Base-by-base conservation (phyloP, 345 rosid genomes). In the Salix caprea region DNA sequence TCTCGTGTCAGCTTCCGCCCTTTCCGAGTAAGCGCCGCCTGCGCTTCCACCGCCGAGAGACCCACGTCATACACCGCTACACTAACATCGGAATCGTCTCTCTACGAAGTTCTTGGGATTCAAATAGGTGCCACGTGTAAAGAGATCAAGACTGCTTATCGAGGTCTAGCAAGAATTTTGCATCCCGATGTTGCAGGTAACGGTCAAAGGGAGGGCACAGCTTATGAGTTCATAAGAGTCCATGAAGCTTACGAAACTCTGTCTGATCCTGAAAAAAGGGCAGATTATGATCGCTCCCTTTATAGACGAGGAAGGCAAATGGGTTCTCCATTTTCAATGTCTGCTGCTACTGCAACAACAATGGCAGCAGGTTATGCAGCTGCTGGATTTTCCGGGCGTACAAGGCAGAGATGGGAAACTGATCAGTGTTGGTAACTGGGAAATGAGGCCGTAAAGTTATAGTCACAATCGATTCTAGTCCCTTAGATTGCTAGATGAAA, bases 161-260 rank as follows among this genome's bases (percentile, higher is more conserved):
- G 96, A 79, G 79, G 75, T 76, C 54, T 91, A 70, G 93, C 93
- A 11, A 82, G 96, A 62, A 79, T 79, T 11, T 72, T 88, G 67
- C 96, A 91, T 71, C 96, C 96, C 10, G 96, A 91, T 56, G 92
- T 84, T 6, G 87, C 87, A 6, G 77, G 83, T 8, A 39, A 61
- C 74, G 30, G 72, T 44, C 78, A 68, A 44, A 72, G 67, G 30
- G 75, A 78, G 67, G 46, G 42, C 39, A 11, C 79, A 2, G 85
- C 82, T 2, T 34, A 65, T 21, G 91, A 87, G 76, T 91, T 91
- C 79, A 88, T 91, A 68, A 85, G 67, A 60, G 69, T 91, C 34
- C 91, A 87, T 56, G 91, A 87, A 77, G 96, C 93, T 7, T 91
- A 91, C 70, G 79, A 83, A 64, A 91, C 93, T 23, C 87, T 91